These are phyloP conservation scores for Coniferiporia sulphurascens DNA, from an alignment of 1,284 basidiomycete genomes.

Conservation along the genomic window DNA sequence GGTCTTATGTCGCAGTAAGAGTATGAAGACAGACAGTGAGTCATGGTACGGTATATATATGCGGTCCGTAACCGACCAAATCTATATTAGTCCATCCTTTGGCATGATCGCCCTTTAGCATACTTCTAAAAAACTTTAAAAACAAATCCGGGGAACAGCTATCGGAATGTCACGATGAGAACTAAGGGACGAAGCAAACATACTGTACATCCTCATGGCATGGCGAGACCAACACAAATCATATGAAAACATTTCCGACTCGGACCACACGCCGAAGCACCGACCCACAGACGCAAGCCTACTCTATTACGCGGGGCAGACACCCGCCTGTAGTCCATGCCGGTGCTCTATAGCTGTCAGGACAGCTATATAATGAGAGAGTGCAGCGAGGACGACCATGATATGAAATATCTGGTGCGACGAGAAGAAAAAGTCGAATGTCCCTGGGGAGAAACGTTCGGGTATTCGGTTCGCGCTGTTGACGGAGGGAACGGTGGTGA, in stretches of 20 bases:
- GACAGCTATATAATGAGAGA: constrained; percentile 67
- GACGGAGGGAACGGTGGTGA: not conserved
- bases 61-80: not conserved
- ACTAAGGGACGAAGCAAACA: too few species aligned
- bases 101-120: too few species aligned
- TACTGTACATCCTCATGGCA: too few species aligned
- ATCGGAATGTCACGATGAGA: too few species aligned
- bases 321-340: constrained; percentile 33
- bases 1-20: too few species aligned
- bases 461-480: constrained; percentile 77
- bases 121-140: too few species aligned
- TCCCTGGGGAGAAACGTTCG: constrained; percentile 73
- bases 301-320: constrained; percentile 14
- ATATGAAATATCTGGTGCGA: constrained; percentile 89
- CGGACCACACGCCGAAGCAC: too few species aligned
- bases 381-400: constrained; percentile 74
- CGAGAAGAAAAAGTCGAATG: constrained; percentile 75
- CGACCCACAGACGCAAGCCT: too few species aligned
- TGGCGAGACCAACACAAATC: too few species aligned
- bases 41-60: not conserved
- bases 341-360: constrained; percentile 53
- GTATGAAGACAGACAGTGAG: too few species aligned
- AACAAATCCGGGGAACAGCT: too few species aligned
- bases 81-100: not conserved
- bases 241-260: too few species aligned